Conservation (phyloP, 2,329 filamentous ascomycete species). For the Neonectria coccinea region DNA sequence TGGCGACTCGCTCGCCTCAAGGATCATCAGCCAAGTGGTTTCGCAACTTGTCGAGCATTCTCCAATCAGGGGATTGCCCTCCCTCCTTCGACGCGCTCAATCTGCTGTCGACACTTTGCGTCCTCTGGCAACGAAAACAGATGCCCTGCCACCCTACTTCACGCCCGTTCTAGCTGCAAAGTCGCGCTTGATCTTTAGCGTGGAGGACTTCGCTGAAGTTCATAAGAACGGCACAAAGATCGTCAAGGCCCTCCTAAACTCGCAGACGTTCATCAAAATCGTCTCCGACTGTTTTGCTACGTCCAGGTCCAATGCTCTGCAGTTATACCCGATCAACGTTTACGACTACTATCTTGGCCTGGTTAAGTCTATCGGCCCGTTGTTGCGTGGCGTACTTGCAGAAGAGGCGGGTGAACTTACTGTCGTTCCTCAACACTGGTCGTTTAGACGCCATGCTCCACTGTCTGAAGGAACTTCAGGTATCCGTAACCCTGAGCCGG, state of each 20-base stretch:
- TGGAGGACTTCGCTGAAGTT: slow-evolving; percentile 52
- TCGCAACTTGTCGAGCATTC: slow-evolving; percentile 83
- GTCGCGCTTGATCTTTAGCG: slow-evolving; percentile 48
- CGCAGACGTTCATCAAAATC: slow-evolving; percentile 81
- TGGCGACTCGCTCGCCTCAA: slow-evolving; percentile 72
- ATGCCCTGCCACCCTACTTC: slow-evolving; percentile 75
- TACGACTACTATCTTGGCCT: slow-evolving; percentile 85
- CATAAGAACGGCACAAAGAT: slow-evolving; percentile 77
- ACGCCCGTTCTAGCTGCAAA: slow-evolving; percentile 69
- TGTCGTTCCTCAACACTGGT: slow-evolving; percentile 78
- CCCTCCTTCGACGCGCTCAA: slow-evolving; percentile 80
- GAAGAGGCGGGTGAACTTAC: slow-evolving; percentile 84
- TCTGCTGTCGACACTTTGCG: slow-evolving; percentile 74
- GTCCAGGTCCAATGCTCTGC: slow-evolving; percentile 70
- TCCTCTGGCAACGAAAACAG: slow-evolving; percentile 68
- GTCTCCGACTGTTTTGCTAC: slow-evolving; percentile 80
- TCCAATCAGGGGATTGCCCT: slow-evolving; percentile 83
- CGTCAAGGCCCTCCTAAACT: slow-evolving; percentile 81
- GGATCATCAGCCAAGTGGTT: slow-evolving; percentile 79
- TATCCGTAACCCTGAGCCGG: slow-evolving; percentile 38
- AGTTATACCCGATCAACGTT: slow-evolving; percentile 82
- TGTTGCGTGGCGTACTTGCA: slow-evolving; percentile 84
- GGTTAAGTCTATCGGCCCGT: slow-evolving; percentile 78
- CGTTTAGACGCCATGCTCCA: slow-evolving; percentile 50
- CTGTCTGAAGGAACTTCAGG: slow-evolving; percentile 36